Conservation (phyloP, 1,139 yeast species). For the Pichia sp. region DNA sequence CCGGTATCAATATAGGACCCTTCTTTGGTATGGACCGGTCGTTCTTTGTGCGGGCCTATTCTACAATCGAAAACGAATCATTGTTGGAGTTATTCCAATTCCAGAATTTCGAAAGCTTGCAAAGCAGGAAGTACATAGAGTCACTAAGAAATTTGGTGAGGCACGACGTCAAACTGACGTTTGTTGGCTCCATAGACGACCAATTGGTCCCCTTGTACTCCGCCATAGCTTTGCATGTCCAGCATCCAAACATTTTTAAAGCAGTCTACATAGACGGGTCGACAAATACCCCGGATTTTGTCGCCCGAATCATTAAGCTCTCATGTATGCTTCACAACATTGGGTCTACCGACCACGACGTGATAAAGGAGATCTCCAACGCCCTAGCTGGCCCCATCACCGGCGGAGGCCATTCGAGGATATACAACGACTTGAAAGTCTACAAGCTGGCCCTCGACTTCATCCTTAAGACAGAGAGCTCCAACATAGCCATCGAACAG, state of each 20-base stretch:
- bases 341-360: constrained; percentile 71
- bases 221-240: constrained; percentile 73
- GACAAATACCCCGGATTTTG: constrained; percentile 38
- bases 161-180: constrained; percentile 70
- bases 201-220: constrained; percentile 91
- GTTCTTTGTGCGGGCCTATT: constrained; percentile 78
- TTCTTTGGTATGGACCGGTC: constrained; percentile 85
- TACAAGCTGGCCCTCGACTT: constrained; percentile 76
- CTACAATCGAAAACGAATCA: constrained; percentile 86
- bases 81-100: constrained; percentile 81
- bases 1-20: constrained; percentile 92
- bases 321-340: constrained; percentile 49
- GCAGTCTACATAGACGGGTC: constrained; percentile 81
- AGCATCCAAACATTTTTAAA: constrained; percentile 85
- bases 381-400: constrained; percentile 87
- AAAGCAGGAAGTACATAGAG: constrained; percentile 66
- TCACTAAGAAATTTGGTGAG: constrained; percentile 61
- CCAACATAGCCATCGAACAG: constrained; percentile 24
- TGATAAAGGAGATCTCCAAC: constrained; percentile 74
- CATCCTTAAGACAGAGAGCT: constrained; percentile 68
- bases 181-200: constrained; percentile 86
- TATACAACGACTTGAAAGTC: constrained; percentile 81
- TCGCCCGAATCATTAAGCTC: constrained; percentile 32
- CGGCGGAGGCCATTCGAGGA: constrained; percentile 93
- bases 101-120: constrained; percentile 68